Percentiles rank a stretch among this genome's conserved stretches.
phyloP scores from a whole-genome alignment of 2,329 filamentous ascomycete species.

The Cytospora mali region DNA sequence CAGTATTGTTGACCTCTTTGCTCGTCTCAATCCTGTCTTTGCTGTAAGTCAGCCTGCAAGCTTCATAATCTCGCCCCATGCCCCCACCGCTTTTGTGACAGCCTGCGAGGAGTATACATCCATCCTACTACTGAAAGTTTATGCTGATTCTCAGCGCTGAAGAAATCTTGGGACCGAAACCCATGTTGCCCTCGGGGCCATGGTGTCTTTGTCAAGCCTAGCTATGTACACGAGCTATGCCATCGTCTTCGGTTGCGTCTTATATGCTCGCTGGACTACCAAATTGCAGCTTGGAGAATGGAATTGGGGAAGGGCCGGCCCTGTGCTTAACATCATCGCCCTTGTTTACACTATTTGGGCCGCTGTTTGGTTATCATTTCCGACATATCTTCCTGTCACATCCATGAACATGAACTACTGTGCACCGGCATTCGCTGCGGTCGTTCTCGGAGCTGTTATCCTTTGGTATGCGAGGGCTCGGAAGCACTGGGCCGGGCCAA shows the following conservation, averaged over 20 bases:
- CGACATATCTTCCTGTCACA: constrained; percentile 26
- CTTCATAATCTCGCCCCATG: background rate
- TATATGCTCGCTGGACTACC: constrained; percentile 21
- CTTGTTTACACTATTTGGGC: constrained; percentile 28
- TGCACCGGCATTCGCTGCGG: constrained; percentile 15
- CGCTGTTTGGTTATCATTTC: constrained; percentile 29
- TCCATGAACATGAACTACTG: constrained; percentile 31
- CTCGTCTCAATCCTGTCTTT: constrained; percentile 41
- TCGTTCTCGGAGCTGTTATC: constrained; percentile 3
- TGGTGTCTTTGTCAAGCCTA: constrained; percentile 41
- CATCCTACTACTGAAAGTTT: background rate
- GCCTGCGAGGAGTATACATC: background rate
- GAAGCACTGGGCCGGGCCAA: constrained; percentile 28
- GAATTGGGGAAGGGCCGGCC: constrained; percentile 25
- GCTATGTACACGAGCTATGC: constrained; percentile 29
- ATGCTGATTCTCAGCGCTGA: background rate
- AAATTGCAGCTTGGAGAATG: constrained; percentile 16
- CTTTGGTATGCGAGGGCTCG: constrained; percentile 26
- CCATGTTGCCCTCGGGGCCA: constrained; percentile 41
- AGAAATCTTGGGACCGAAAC: constrained; percentile 42
- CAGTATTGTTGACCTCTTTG: constrained; percentile 38
- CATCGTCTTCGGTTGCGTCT: constrained; percentile 29
- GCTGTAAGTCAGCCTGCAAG: constrained; percentile 29
- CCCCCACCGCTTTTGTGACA: background rate
- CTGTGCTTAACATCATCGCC: constrained; percentile 25